Base-by-base conservation (phyloP, 1,139 yeast species). In the Candida pseudoviswanathii region DNA sequence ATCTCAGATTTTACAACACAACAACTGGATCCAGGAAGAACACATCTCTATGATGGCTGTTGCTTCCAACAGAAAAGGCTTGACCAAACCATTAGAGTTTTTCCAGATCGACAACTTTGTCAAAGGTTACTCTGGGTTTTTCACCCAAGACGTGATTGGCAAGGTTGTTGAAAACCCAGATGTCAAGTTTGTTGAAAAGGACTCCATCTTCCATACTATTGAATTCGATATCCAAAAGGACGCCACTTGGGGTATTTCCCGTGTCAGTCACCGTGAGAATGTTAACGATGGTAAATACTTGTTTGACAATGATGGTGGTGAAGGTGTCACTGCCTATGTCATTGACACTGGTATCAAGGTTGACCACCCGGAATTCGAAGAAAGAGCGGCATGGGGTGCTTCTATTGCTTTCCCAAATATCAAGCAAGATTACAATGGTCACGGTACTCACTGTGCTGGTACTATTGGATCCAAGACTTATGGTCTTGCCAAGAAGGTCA, bases 191-290 rank as follows among this genome's bases (percentile, higher is more conserved):
- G 84, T 91, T 55, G 97, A 91, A 77, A 77, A 78, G 58, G 97
- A 91, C 68, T 86, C 96, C 4, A 72, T 80, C 55, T 96, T 91
- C 47, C 73, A 77, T 57, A 82, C 92, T 46, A 70, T 75, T 52
- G 87, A 86, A 59, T 81, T 83, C 57, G 74, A 75, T 50, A 60
- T 81, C 52, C 94, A 90, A 75, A 84, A 84, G 62, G 90, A 90
- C 58, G 94, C 96, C 43, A 96, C 97, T 51, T 91, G 97, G 98
- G 97, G 97, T 62, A 80, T 92, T 60, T 95, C 98, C 44, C 85
- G 99, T 75, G 82, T 92, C 54, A 89, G 97, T 45, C 97, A 92
- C 76, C 86, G 97, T 82, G 67, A 87, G 54, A 79, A 58, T 16
- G 78, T 90, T 64, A 82, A 84, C 53, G 79, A 90, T 58, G 90